Conservation (phyloP, 768 basidiomycete genomes). For the Lentinula raphanica region DNA sequence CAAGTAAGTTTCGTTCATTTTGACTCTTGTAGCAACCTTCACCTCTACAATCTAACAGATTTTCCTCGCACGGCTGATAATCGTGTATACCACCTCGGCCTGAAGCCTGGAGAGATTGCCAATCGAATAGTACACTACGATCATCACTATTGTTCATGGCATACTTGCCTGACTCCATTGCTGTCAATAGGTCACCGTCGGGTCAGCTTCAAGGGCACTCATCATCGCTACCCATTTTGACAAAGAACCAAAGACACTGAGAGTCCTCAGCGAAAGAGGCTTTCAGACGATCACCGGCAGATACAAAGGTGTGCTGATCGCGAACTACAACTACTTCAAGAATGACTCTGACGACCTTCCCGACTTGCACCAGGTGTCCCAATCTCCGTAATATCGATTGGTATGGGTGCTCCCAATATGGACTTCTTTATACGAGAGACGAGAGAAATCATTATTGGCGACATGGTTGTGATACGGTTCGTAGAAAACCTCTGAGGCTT, state of each 20-base stretch:
- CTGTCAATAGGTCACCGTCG: conserved; percentile 59
- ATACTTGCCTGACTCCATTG: background rate
- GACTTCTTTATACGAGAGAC: conserved; percentile 84
- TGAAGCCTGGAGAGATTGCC: conserved; percentile 72
- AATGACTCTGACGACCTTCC: background rate
- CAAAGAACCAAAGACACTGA: conserved; percentile 52
- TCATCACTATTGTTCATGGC: background rate
- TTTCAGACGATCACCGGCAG: conserved; percentile 67
- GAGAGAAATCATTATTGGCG: conserved; percentile 66
- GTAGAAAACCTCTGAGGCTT: conserved; percentile 10
- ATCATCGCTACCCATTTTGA: conserved; percentile 59
- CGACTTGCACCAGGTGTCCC: conserved; percentile 44
- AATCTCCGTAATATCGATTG: conserved; percentile 71
- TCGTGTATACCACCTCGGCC: conserved; percentile 76
- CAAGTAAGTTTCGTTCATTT: conserved; percentile 45
- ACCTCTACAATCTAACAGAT: conserved; percentile 34
- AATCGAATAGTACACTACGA: conserved; percentile 60
- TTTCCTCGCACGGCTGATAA: conserved; percentile 70
- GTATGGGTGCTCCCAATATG: conserved; percentile 80
- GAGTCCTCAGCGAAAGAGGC: conserved; percentile 65
- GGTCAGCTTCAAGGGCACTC: conserved; percentile 62
- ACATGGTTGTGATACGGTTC: conserved; percentile 48
- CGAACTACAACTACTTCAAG: background rate
- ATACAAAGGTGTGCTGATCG: background rate
- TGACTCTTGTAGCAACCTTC: background rate